Conservation (phyloP, 306 rosid species). For the Corylus americana region DNA sequence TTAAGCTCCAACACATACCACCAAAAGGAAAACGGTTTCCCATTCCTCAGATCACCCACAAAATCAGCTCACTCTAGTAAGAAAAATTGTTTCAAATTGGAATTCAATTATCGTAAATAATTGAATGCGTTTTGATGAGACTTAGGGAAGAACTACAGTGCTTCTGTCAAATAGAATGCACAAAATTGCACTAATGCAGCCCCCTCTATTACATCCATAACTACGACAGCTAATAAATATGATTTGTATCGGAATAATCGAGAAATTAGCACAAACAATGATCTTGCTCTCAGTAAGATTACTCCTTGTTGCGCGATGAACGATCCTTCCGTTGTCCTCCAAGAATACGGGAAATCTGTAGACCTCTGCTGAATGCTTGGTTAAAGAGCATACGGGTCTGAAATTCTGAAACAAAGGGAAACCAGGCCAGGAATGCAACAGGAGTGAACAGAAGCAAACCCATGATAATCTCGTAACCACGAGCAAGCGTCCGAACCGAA, state of each 20-base stretch:
- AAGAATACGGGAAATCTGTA: constrained; percentile 95
- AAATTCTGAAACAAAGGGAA: constrained; percentile 93
- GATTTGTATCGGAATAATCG: neutral
- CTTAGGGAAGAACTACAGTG: neutral
- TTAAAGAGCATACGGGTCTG: constrained; percentile 98
- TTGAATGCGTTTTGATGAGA: neutral
- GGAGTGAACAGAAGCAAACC: constrained; percentile 91
- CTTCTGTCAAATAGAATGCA: neutral
- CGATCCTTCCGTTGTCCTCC: constrained; percentile 93
- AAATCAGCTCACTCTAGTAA: neutral
- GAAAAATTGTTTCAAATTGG: neutral
- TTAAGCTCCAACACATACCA: no score
- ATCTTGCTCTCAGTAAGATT: constrained; percentile 4
- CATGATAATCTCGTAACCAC: constrained; percentile 88
- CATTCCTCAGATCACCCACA: neutral
- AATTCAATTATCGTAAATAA: neutral
- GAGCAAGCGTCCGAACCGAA: constrained; percentile 78
- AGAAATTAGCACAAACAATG: constrained; percentile 5
- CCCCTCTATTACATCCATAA: constrained; percentile 9
- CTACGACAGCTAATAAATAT: constrained; percentile 21
- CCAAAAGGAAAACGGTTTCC: neutral
- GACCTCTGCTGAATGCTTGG: constrained; percentile 93
- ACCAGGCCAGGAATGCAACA: constrained; percentile 94
- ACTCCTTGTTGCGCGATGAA: constrained; percentile 80
- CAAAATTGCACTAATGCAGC: constrained; percentile 30